Conservation (phyloP, 108 stramenopile genomes). For the Tribonema minus region DNA sequence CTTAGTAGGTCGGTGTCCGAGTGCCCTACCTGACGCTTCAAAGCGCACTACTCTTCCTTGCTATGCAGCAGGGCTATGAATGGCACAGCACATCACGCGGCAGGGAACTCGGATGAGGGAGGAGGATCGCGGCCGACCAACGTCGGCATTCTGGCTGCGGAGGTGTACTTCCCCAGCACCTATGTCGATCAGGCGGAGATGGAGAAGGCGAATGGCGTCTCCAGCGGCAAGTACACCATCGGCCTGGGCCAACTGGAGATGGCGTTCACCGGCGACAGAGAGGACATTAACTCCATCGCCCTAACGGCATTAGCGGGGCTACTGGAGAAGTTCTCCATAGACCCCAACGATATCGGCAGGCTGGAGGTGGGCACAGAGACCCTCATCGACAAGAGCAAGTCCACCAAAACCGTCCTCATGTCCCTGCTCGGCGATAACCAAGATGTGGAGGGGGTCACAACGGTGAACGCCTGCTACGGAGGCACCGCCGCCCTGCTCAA, state of each 20-base stretch:
- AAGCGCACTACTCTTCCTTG: no score
- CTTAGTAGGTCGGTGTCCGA: no score
- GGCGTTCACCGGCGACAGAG: constrained; percentile 71
- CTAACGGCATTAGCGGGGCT: constrained; percentile 84
- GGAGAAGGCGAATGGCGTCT: constrained; percentile 79
- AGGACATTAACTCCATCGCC: constrained; percentile 84
- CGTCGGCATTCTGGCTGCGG: constrained; percentile 91
- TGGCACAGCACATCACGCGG: no score
- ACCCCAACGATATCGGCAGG: constrained; percentile 70
- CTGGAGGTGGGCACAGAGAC: constrained; percentile 87
- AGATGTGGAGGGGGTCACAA: constrained; percentile 79
- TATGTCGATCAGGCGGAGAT: constrained; percentile 78
- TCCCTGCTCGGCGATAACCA: constrained; percentile 66
- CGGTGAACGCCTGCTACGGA: constrained; percentile 96
- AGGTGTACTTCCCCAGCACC: constrained; percentile 88
- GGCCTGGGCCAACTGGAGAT: constrained; percentile 92
- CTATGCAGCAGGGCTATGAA: no score
- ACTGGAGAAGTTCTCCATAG: constrained; percentile 87
- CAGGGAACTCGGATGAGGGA: not conserved
- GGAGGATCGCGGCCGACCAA: constrained; percentile 56
- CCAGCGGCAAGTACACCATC: constrained; percentile 81
- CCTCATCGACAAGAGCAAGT: constrained; percentile 92
- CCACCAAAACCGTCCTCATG: constrained; percentile 91
- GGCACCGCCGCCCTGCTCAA: constrained; percentile 94
- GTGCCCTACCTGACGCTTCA: no score